Evolutionary conservation across 177 flowering plant species (phyloP).

Genomic region (Vitis hybrid): DNA sequence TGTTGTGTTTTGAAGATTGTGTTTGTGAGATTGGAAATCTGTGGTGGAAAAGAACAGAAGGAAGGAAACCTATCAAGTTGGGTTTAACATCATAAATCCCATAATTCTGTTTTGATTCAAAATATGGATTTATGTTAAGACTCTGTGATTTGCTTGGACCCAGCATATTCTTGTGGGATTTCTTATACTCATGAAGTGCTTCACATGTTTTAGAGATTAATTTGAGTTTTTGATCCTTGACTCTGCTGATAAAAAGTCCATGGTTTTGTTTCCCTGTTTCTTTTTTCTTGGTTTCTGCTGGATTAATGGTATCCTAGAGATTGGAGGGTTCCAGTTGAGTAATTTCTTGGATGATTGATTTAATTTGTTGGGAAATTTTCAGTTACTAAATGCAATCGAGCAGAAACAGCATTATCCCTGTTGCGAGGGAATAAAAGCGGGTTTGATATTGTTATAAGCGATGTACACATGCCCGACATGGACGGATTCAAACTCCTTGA

Average conservation of each 20-base stretch:
- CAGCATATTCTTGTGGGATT: background rate
- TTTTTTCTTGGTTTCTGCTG: background rate
- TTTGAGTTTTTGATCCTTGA: background rate
- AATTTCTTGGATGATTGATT: background rate
- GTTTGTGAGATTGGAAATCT: background rate
- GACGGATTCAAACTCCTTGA: constrained; percentile 93
- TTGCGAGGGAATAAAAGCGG: constrained; percentile 61
- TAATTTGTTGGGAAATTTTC: constrained; percentile 13
- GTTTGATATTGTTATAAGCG: constrained; percentile 82
- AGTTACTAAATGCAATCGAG: constrained; percentile 83
- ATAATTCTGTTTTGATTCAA: constrained; percentile 1
- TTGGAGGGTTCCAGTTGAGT: background rate
- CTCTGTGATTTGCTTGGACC: background rate
- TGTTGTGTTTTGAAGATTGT: background rate
- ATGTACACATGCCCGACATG: constrained; percentile 99
- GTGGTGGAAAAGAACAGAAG: constrained; percentile 1
- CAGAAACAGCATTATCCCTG: constrained; percentile 52
- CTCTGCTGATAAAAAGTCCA: background rate
- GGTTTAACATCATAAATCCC: background rate
- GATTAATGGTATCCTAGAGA: background rate
- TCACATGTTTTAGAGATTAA: background rate
- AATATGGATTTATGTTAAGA: background rate
- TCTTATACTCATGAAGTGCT: background rate
- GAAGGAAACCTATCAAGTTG: background rate
- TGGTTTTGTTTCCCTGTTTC: background rate